Base-by-base conservation (phyloP, 306 rosid genomes). In the Casuarina glauca region DNA sequence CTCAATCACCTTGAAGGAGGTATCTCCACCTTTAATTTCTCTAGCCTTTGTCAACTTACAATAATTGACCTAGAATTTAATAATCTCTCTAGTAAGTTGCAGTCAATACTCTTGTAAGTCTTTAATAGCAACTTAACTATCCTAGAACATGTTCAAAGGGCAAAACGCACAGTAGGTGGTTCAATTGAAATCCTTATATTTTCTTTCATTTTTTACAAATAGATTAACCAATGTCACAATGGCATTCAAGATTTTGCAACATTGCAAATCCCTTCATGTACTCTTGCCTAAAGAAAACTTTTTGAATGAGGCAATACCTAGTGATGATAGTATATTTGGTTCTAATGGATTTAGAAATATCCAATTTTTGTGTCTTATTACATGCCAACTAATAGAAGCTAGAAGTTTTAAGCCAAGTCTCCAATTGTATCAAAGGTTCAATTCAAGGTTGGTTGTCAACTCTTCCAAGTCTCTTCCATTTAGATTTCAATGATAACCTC, bases 31-130 rank as follows among this genome's bases (percentile, higher is more conserved):
- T 4, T 76, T 39, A 10, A 76, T 66, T 76, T 66, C 53, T 66
- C 54, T 48, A 26, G 12, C 15, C 39, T 76, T 3, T 15, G 5
- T 48, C 51, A 51, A 3, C 79, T 76, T 36, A 51, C 52, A 4
- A 43, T 39, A 20, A 68, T 77, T 42, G 68, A 77, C 13, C 9
- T 69, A 0, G 3, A 4, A 1, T 1, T 4, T 4, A 77, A 77
- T 61, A 0, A 26, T 36, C 43, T 77, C 13, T 68, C 54, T 6
- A 69, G 75, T 26, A 69, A 2, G 10, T 39, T 78, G 9, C 51
- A 69, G 60, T 41, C 60, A 69, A 16, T 54, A 53, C 66, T 62
- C 76, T 35, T 70, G 81, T 43, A 70, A 58, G 49, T 78, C 41
- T 7, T 49, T 70, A 0, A 57, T 4, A 9, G 81, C 76, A 55